Conservation (phyloP, 768 basidiomycete species). For the Kwoniella pini region DNA sequence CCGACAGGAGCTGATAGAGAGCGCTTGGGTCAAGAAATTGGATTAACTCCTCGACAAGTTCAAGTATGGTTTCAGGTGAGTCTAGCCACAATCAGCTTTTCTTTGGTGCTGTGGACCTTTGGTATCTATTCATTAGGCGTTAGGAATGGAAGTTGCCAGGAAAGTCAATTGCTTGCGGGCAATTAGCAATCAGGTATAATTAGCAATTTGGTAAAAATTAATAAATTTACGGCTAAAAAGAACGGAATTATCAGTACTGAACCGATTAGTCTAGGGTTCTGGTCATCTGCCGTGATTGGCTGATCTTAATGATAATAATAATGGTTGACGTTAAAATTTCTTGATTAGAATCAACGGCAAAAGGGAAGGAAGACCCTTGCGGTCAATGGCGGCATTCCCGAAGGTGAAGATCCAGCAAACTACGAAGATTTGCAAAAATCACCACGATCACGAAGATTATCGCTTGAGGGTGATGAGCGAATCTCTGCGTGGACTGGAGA, state of each 20-base stretch:
- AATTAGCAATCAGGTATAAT: too few relatives aligned
- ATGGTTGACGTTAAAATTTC: not conserved
- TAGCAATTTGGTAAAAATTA: too few relatives aligned
- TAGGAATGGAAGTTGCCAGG: too few relatives aligned
- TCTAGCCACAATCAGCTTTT: not conserved
- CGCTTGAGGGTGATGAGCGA: slow-evolving; percentile 12
- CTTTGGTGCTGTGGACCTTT: too few relatives aligned
- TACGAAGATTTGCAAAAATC: slow-evolving; percentile 26
- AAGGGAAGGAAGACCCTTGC: slow-evolving; percentile 16
- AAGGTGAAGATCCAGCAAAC: slow-evolving; percentile 24
- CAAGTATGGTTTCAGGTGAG: slow-evolving; percentile 52
- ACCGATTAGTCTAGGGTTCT: too few relatives aligned
- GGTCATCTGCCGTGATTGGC: too few relatives aligned
- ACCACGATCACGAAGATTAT: slow-evolving; percentile 15
- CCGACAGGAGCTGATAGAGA: slow-evolving; percentile 30
- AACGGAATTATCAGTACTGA: too few relatives aligned
- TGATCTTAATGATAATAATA: too few relatives aligned
- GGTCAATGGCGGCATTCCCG: slow-evolving; percentile 23
- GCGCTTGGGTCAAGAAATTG: slow-evolving; percentile 23
- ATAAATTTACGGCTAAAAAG: too few relatives aligned
- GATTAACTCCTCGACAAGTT: slow-evolving; percentile 42
- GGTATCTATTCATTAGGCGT: too few relatives aligned
- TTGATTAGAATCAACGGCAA: slow-evolving; percentile 29
- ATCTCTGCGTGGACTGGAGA: slow-evolving; percentile 16
- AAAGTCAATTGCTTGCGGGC: too few relatives aligned